Percentiles rank a stretch among this genome's conserved stretches.
Evolutionary conservation across 2,329 filamentous ascomycete species (phyloP).

Genomic region (Tolypocladium paradoxum): DNA sequence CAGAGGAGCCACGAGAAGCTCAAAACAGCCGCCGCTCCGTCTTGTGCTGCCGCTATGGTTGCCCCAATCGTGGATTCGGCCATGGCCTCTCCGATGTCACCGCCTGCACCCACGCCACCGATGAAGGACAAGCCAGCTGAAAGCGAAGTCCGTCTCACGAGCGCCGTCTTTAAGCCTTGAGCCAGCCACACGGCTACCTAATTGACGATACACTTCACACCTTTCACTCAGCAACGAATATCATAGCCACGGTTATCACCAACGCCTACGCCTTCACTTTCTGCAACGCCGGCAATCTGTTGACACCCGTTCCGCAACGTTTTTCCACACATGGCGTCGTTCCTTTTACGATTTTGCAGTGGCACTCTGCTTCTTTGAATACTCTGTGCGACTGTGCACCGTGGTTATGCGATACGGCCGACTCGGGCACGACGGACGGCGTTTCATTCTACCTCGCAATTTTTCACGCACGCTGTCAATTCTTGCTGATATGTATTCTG

Average conservation of each 20-base stretch:
- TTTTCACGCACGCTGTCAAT: background rate
- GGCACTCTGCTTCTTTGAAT: background rate
- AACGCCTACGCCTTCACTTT: background rate
- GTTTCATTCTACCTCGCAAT: background rate
- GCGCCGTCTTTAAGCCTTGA: slow-evolving; percentile 37
- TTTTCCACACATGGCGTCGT: background rate
- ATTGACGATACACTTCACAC: background rate
- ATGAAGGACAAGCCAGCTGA: slow-evolving; percentile 19
- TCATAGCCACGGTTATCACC: background rate
- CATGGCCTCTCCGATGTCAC: slow-evolving; percentile 10
- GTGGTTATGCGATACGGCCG: background rate
- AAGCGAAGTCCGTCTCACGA: slow-evolving; percentile 33
- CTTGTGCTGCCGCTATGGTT: slow-evolving; percentile 18
- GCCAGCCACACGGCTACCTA: background rate
- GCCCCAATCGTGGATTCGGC: slow-evolving; percentile 4
- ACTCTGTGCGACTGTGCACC: background rate
- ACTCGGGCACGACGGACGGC: background rate
- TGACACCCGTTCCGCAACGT: background rate
- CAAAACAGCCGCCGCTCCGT: slow-evolving; percentile 12
- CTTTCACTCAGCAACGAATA: background rate
- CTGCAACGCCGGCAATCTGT: background rate
- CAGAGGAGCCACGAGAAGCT: slow-evolving; percentile 42
- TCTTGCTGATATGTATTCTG: background rate
- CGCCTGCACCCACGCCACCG: slow-evolving; percentile 24
- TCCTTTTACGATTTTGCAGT: background rate